Conservation (phyloP, 345 rosid species). For the Corymbia maculata region DNA sequence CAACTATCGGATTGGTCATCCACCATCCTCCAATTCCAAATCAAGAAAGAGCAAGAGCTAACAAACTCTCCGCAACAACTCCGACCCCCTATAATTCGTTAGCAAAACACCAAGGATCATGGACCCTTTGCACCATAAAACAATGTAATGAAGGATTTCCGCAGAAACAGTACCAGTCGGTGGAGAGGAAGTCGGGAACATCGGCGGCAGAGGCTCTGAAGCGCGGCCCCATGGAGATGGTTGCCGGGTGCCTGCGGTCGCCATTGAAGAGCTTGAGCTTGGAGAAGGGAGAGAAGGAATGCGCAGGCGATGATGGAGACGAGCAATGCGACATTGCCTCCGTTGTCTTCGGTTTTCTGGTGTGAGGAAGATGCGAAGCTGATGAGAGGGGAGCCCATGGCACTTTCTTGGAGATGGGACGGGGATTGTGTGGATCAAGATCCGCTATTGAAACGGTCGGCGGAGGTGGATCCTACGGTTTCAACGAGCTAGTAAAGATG, state of each 20-base stretch:
- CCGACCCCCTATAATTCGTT: neutral
- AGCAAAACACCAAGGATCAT: neutral
- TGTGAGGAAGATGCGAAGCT: neutral
- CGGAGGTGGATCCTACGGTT: neutral
- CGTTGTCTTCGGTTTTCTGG: neutral
- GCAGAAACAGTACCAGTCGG: constrained; percentile 44
- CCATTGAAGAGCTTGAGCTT: constrained; percentile 19
- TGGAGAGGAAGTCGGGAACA: constrained; percentile 81
- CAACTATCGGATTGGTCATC: neutral
- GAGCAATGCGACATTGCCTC: constrained; percentile 45
- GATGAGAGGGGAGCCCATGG: neutral
- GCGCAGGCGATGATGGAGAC: constrained; percentile 18
- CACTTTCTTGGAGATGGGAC: neutral
- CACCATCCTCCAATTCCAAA: neutral
- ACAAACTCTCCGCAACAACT: neutral
- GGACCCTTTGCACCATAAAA: neutral
- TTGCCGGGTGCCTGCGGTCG: constrained; percentile 1
- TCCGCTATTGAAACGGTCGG: neutral
- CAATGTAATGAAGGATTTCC: neutral
- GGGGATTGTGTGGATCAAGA: neutral
- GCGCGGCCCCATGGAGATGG: constrained; percentile 18
- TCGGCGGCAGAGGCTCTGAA: constrained; percentile 53
- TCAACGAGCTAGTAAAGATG: neutral
- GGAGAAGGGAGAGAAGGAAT: constrained; percentile 14
- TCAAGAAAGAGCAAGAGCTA: neutral